phyloP scores from a whole-genome alignment of 1,284 basidiomycete species.

The Cutaneotrichosporon mucoides region DNA sequence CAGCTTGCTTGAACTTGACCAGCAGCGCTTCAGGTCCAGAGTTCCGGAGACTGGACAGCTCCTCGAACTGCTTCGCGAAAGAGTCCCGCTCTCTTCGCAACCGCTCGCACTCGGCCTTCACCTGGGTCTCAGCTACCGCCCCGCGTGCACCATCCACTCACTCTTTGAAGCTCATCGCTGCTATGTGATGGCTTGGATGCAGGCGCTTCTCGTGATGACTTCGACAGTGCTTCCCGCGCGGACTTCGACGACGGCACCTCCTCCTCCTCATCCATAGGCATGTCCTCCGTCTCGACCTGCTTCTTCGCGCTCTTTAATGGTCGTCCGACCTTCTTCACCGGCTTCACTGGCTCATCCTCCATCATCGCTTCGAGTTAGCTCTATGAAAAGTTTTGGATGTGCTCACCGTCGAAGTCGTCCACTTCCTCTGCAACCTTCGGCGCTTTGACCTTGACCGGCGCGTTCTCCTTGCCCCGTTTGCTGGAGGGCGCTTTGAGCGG shows the following conservation, averaged over 20 bases:
- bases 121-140: neutral
- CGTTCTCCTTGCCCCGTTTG: slow-evolving; percentile 20
- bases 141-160: neutral
- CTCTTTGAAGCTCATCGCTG: neutral
- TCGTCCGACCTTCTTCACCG: slow-evolving; percentile 2
- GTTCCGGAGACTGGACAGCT: slow-evolving; percentile 35
- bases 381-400: too few relatives aligned
- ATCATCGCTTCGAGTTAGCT: too few relatives aligned
- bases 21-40: slow-evolving; percentile 32
- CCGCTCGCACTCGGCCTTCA: slow-evolving; percentile 32
- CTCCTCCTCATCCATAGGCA: neutral
- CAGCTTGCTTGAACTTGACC: slow-evolving; percentile 39
- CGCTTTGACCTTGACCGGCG: slow-evolving; percentile 3
- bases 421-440: neutral
- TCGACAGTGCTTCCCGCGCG: too few relatives aligned
- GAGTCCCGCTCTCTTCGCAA: slow-evolving; percentile 34
- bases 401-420: slow-evolving; percentile 11
- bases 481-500: neutral
- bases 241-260: too few relatives aligned
- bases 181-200: too few relatives aligned
- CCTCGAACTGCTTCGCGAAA: slow-evolving; percentile 45
- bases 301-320: neutral
- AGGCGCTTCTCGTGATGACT: neutral
- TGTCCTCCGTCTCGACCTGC: neutral
- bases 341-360: neutral